Evolutionary conservation across 495 filamentous ascomycete species (phyloP), one percentile per base, ranked within the genome.

Genomic region (Xylaria nigripes): DNA sequence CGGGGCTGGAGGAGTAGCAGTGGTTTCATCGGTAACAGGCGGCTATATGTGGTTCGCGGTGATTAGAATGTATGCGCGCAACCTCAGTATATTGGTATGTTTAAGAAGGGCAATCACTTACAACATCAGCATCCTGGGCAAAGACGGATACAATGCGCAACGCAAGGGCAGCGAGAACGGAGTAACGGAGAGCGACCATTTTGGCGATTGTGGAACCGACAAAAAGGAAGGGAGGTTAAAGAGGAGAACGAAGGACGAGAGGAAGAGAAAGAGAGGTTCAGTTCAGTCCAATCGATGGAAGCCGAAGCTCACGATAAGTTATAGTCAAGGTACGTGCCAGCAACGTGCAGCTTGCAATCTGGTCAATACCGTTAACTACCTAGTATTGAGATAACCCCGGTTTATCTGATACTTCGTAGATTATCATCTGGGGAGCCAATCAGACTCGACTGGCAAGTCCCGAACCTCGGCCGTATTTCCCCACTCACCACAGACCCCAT

Each of bases 131-230:
- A 47, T 80, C 74, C 38, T 78, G 73, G 56, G 80, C 79, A 55
- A 80, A 79, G 59, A 81, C 81, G 56, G 77, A 75, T 54, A 84
- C 73, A 43, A 81, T 79, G 61, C 84, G 84, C 58, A 90, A 78
- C 43, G 85, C 83, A 63, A 89, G 73, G 45, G 90, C 70, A 50
- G 81, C 83, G 54, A 92, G 73, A 58, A 82, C 77, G 63, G 86
- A 79, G 66, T 86, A 81, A 72, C 81, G 81, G 66, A 84, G 76
- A 68, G 83, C 81, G 71, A 83, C 82, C 87, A 90, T 90, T 63
- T 68, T 78, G 78, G 65, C 54, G 57, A 58, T 34, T 32, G 55
- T 19, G 34, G 22, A 41, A 16, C 24, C 24, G 51, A 61, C 56
- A 63, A 34, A 53, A 57, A 50, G 29, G 45, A 61, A 58, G 64